Evolutionary conservation across 2,329 filamentous ascomycete species (phyloP), one percentile per base, ranked within the genome.

Genomic region (Bipolaris oryzae): DNA sequence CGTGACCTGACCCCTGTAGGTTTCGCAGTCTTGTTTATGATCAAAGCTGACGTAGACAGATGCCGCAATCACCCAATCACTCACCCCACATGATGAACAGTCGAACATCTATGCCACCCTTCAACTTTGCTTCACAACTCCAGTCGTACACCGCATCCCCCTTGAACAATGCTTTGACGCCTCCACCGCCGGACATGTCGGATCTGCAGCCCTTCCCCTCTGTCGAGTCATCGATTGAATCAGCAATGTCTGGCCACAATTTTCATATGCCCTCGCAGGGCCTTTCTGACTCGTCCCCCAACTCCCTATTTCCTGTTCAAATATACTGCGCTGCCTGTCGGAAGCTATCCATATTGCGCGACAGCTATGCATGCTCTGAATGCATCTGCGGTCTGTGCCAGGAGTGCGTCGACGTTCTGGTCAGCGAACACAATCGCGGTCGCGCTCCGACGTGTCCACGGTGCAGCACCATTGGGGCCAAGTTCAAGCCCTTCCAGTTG

Each of bases 351-450:
- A 80, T 88, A 10, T 80, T 98, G 23, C 89, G 87, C 69, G 90
- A 94, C 69, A 95, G 91, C 33, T 97, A 92, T 72, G 94, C 94
- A 20, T 98, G 94, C 75, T 96, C 93, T 1, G 93, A 97, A 76
- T 98, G 95, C 75, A 96, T 98, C 62, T 96, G 92, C 74, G 94
- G 93, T 15, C 84, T 98, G 47, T 98, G 95, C 76, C 87, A 89
- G 62, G 87, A 92, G 57, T 98, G 94, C 70, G 92, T 97, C 55
- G 89, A 92, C 69, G 86, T 91, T 33, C 81, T 94, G 53, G 87
- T 91, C 77, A 85, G 85, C 66, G 89, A 92, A 73, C 89, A 92
- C 73, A 87, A 72, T 31, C 72, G 89, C 48, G 89, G 89, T 11
- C 80, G 89, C 60, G 85, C 89, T 69, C 90, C 77, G 41, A 75